phyloP scores from a whole-genome alignment of 129 eudicot genomes.

The Kitagawia praeruptora region DNA sequence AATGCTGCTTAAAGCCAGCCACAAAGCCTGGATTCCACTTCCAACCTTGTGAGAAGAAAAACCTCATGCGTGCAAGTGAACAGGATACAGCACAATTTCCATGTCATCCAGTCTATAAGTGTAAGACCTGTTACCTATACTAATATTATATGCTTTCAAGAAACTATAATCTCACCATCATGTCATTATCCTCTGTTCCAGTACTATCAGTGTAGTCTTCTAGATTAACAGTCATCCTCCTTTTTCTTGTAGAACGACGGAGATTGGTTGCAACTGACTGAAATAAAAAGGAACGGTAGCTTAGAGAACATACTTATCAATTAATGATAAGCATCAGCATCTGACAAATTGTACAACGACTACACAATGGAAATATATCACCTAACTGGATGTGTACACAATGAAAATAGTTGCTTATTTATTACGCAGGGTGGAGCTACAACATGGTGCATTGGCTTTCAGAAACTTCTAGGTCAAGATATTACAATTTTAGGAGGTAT shows the following conservation, averaged over 20 bases:
- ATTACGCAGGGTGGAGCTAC: too few relatives aligned
- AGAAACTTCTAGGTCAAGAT: too few relatives aligned
- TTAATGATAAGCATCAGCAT: neutral
- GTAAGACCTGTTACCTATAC: neutral
- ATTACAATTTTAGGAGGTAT: too few relatives aligned
- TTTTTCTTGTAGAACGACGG: slow-evolving; percentile 85
- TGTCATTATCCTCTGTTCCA: slow-evolving; percentile 73
- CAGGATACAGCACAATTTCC: neutral
- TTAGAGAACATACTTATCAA: neutral
- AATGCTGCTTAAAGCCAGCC: neutral
- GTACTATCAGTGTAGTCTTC: slow-evolving; percentile 59
- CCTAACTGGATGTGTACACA: neutral
- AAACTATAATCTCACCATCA: slow-evolving; percentile 56
- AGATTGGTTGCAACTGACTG: slow-evolving; percentile 62
- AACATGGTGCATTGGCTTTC: too few relatives aligned
- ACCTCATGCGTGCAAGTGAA: neutral
- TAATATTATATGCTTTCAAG: slow-evolving; percentile 2
- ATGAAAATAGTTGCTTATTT: too few relatives aligned
- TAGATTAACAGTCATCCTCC: slow-evolving; percentile 50
- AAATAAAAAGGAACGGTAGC: slow-evolving; percentile 15
- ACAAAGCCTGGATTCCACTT: neutral
- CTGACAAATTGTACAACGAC: neutral
- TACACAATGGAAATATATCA: neutral
- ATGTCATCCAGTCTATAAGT: neutral
- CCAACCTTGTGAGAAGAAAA: neutral